phyloP scores from a whole-genome alignment of 2,329 filamentous ascomycete genomes.

The Phyllosticta citribraziliensis region DNA sequence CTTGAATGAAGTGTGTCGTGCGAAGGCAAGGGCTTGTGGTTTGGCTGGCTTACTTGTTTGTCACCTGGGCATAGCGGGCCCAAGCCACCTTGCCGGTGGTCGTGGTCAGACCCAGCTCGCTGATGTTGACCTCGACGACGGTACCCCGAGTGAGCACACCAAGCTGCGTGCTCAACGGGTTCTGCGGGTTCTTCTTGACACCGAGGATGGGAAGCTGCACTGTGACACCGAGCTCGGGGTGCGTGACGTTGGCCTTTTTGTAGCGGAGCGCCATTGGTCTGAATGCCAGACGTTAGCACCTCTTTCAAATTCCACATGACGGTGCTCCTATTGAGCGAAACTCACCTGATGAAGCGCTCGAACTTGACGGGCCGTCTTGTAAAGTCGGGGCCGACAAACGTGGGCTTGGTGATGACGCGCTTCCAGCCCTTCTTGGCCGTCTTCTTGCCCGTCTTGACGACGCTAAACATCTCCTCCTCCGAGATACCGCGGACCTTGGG shows the following conservation, averaged over 20 bases:
- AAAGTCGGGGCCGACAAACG: constrained; percentile 86
- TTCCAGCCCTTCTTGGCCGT: constrained; percentile 75
- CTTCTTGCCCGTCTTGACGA: constrained; percentile 94
- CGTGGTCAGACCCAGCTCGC: constrained; percentile 82
- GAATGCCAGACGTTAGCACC: not conserved
- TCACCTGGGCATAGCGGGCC: constrained; percentile 41
- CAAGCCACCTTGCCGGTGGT: constrained; percentile 55
- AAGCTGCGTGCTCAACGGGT: constrained; percentile 69
- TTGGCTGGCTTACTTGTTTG: constrained; percentile 14
- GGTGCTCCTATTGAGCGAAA: constrained; percentile 9
- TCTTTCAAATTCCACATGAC: not conserved
- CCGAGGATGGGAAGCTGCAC: constrained; percentile 60
- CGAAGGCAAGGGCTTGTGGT: not conserved
- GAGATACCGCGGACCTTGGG: constrained; percentile 90
- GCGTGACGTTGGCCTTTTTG: constrained; percentile 48
- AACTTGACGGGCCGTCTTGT: constrained; percentile 78
- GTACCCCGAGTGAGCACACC: constrained; percentile 68
- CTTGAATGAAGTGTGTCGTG: not conserved
- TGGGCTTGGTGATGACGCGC: constrained; percentile 63
- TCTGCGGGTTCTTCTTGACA: constrained; percentile 75
- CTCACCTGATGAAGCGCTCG: constrained; percentile 54
- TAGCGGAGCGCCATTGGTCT: constrained; percentile 53
- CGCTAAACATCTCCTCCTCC: constrained; percentile 97
- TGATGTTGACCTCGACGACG: constrained; percentile 88
- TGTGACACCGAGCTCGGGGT: constrained; percentile 75